A percentile compares a stretch with the other conserved stretches of the same genome.
Conservation (phyloP, 345 rosid species). For the Cardamine chenopodiifolia region DNA sequence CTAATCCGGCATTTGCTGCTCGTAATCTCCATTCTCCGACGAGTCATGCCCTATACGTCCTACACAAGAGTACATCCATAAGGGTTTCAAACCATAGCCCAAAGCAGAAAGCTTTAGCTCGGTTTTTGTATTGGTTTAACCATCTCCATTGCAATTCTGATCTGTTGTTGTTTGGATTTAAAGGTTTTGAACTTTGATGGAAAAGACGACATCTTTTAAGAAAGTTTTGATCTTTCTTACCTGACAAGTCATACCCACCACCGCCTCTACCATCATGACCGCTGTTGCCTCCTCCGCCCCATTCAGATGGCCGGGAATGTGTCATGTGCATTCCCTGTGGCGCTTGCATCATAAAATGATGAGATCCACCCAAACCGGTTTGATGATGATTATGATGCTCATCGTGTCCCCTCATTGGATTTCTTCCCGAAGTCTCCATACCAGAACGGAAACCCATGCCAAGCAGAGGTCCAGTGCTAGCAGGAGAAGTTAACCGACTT, state of each 20-base stretch:
- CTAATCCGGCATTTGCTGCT: slow-evolving; percentile 50
- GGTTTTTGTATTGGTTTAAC: neutral
- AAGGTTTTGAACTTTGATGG: slow-evolving; percentile 5
- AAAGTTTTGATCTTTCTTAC: slow-evolving; percentile 36
- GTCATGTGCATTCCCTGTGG: slow-evolving; percentile 52
- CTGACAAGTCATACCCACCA: slow-evolving; percentile 58
- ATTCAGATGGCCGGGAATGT: slow-evolving; percentile 53
- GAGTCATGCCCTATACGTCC: slow-evolving; percentile 63
- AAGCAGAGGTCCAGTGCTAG: slow-evolving; percentile 50
- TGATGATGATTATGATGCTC: slow-evolving; percentile 41
- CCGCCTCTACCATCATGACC: slow-evolving; percentile 39
- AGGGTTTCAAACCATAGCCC: neutral
- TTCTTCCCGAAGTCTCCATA: slow-evolving; percentile 57
- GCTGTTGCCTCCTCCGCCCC: slow-evolving; percentile 50
- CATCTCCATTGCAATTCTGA: slow-evolving; percentile 1
- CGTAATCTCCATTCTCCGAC: slow-evolving; percentile 65
- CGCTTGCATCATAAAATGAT: slow-evolving; percentile 59
- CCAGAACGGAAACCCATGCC: slow-evolving; percentile 53
- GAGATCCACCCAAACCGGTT: slow-evolving; percentile 36
- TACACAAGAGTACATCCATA: slow-evolving; percentile 39
- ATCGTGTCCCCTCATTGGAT: slow-evolving; percentile 56
- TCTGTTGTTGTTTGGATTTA: neutral
- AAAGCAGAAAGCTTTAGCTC: slow-evolving; percentile 8
- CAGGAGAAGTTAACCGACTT: slow-evolving; percentile 53
- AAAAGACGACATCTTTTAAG: neutral